A percentile compares a stretch with the other conserved stretches of the same genome.
Evolutionary conservation across 2,329 filamentous ascomycete species (phyloP).

Genomic region (Aphanocladium album): DNA sequence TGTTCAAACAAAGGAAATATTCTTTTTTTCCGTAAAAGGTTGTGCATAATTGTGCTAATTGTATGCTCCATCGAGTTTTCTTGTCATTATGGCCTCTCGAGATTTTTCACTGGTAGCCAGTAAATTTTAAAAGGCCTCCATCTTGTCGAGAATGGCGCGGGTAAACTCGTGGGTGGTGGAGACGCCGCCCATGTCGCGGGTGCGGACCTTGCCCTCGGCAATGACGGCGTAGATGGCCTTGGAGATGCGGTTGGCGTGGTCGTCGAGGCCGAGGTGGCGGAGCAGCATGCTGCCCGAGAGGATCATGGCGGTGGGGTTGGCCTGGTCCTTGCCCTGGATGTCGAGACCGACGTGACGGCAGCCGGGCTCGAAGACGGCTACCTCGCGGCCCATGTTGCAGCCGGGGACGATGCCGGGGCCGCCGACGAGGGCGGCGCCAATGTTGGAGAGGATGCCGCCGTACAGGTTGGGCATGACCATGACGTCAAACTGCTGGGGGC

Average conservation of each 20-base stretch:
- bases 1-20: slow-evolving; percentile 11
- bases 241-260: slow-evolving; percentile 97
- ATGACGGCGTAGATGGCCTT: slow-evolving; percentile 76
- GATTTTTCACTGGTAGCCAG: too few species aligned
- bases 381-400: slow-evolving; percentile 98
- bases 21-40: neutral
- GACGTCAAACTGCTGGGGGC: slow-evolving; percentile 97
- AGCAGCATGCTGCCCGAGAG: slow-evolving; percentile 96
- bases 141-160: slow-evolving; percentile 86
- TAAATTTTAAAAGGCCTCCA: slow-evolving; percentile 77
- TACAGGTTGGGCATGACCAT: slow-evolving; percentile 99
- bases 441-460: slow-evolving; percentile 98
- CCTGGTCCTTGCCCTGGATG: slow-evolving; percentile 99
- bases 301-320: slow-evolving; percentile 93
- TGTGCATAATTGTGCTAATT: neutral
- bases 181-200: slow-evolving; percentile 91
- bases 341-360: slow-evolving; percentile 99
- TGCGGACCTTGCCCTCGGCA: slow-evolving; percentile 81
- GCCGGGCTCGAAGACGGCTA: slow-evolving; percentile 97
- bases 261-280: slow-evolving; percentile 92
- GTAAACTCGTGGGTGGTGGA: slow-evolving; percentile 94
- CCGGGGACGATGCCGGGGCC: slow-evolving; percentile 95
- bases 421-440: slow-evolving; percentile 93
- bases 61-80: too few species aligned
- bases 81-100: too few species aligned